These are phyloP conservation scores for Fusarium floridanum DNA, from an alignment of 2,329 filamentous ascomycete genomes.

Conservation along the genomic window DNA sequence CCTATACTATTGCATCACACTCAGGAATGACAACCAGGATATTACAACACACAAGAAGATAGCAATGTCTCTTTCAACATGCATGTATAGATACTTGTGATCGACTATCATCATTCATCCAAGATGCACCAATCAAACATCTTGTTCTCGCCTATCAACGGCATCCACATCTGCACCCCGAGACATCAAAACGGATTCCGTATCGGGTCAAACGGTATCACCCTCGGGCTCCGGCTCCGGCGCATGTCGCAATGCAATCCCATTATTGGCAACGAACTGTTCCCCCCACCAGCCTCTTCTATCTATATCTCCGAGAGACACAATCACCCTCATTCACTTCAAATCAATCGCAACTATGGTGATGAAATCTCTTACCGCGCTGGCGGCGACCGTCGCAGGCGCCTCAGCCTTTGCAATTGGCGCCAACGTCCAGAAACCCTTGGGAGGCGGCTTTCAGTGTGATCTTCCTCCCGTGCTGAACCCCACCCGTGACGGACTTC, in stretches of 20 bases:
- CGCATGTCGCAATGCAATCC: constrained; percentile 30
- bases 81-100: background rate
- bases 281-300: constrained; percentile 22
- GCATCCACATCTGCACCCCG: background rate
- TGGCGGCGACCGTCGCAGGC: constrained; percentile 31
- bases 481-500: constrained; percentile 50
- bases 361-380: constrained; percentile 32
- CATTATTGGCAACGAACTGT: constrained; percentile 11
- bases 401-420: constrained; percentile 32
- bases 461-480: constrained; percentile 52
- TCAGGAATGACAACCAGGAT: background rate
- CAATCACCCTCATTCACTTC: background rate
- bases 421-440: constrained; percentile 29
- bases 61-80: background rate
- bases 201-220: constrained; percentile 13
- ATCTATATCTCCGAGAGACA: background rate
- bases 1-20: no score
- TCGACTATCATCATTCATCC: background rate
- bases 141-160: background rate
- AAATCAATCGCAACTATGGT: constrained; percentile 26
- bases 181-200: constrained; percentile 15
- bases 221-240: constrained; percentile 23
- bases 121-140: background rate
- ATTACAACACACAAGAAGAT: background rate
- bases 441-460: constrained; percentile 46